phyloP scores from a whole-genome alignment of 148 eudicot species.

The Arctostaphylos glauca region DNA sequence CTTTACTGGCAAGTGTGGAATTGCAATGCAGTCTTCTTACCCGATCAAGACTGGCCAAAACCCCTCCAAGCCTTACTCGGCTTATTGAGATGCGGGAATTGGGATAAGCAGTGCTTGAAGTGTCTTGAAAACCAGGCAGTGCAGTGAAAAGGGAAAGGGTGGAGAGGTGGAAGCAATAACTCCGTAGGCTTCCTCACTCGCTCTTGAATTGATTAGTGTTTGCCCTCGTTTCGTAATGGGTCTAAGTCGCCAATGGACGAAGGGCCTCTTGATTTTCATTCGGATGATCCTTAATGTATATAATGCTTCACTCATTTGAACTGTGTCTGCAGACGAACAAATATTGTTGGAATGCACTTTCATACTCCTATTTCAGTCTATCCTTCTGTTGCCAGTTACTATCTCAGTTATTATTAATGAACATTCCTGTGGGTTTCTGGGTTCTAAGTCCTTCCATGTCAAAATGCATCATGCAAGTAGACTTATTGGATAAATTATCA shows the following conservation, averaged over 20 bases:
- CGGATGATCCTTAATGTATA: neutral
- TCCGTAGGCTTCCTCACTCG: neutral
- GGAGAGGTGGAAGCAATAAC: neutral
- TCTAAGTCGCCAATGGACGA: neutral
- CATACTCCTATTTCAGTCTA: neutral
- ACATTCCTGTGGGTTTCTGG: neutral
- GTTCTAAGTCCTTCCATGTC: neutral
- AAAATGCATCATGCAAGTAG: neutral
- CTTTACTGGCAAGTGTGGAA: constrained; percentile 74
- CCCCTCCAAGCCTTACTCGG: constrained; percentile 26
- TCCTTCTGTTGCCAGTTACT: neutral
- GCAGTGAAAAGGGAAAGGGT: neutral
- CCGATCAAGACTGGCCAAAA: constrained; percentile 48
- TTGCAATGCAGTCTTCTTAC: constrained; percentile 81
- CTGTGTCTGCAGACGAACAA: neutral
- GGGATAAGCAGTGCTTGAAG: constrained; percentile 37
- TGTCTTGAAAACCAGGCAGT: neutral
- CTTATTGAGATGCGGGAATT: constrained; percentile 20
- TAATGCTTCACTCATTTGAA: neutral
- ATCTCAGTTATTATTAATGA: neutral
- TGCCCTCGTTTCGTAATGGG: neutral
- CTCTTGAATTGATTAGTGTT: constrained; percentile 1
- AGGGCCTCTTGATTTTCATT: constrained; percentile 7
- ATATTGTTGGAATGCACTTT: neutral
- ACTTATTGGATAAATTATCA: neutral